Conservation (phyloP, 345 rosid species). For the Lumnitzera littorea region DNA sequence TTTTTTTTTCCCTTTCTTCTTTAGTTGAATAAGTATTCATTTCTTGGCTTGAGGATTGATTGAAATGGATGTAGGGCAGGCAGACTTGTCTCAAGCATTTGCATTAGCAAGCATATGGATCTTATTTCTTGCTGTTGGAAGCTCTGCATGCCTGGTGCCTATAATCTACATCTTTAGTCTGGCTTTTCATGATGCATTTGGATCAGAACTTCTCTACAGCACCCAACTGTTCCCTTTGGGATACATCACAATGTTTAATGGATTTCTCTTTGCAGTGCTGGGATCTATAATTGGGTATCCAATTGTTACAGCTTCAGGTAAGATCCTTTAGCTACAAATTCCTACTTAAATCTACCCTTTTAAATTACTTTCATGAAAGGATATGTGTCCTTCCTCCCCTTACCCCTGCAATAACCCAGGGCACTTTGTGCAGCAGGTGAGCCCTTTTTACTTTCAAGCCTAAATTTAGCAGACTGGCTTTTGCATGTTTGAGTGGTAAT, state of each 20-base stretch:
- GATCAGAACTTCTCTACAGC: slow-evolving; percentile 28
- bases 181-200: slow-evolving; percentile 49
- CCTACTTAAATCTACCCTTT: too few species aligned
- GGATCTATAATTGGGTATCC: slow-evolving; percentile 73
- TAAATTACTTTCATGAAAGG: too few species aligned
- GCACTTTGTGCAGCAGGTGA: too few species aligned
- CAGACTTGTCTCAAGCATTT: slow-evolving; percentile 79
- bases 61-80: slow-evolving; percentile 95
- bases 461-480: too few species aligned
- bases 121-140: slow-evolving; percentile 65
- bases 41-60: slow-evolving; percentile 45
- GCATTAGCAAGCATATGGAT: slow-evolving; percentile 84
- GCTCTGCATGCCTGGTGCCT: slow-evolving; percentile 50
- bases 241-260: slow-evolving; percentile 45
- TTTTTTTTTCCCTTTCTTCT: background rate
- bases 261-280: slow-evolving; percentile 51
- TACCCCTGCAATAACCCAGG: too few species aligned
- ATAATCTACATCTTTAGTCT: slow-evolving; percentile 44
- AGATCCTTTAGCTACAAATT: background rate
- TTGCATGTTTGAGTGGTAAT: too few species aligned
- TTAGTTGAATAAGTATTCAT: background rate
- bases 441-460: too few species aligned
- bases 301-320: slow-evolving; percentile 77
- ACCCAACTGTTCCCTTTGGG: slow-evolving; percentile 37
- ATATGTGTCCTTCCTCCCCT: too few species aligned